Evolutionary conservation across 2,329 filamentous ascomycete genomes (phyloP), one percentile per base, ranked within the genome.

Genomic region (Colletotrichum spaethianum): DNA sequence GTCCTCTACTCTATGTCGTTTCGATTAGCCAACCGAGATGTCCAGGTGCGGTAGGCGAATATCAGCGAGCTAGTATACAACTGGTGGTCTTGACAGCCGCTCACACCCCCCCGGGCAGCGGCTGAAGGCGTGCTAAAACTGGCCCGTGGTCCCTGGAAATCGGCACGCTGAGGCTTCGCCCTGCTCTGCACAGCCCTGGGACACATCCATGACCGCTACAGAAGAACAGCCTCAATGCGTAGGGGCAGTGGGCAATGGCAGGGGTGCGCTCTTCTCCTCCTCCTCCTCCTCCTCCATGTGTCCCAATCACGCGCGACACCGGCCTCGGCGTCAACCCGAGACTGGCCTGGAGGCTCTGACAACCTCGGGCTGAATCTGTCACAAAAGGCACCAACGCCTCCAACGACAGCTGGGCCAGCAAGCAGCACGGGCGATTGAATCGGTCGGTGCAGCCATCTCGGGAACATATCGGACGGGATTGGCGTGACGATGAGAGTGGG

Each of bases 81-180:
- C n/a, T 8, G n/a, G 9, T 48, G n/a, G n/a, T 26, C 20, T 26
- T 48, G 46, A 48, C 20, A 44, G 20, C n/a, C 20, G 44, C 64
- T 53, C 64, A 53, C 16, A 46, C 31, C 46, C 36, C 36, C 33
- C n/a, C n/a, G n/a, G 26, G 23, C 44, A 20, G 38, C 40, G 46
- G 48, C 46, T 48, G 53, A 46, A 63, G 20, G 36, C 38, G 26
- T 33, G 42, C 50, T 46, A 53, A 11, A 53, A 33, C 20, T 63
- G 61, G 52, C 38, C 36, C 55, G 38, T 62, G 63, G 67, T 67
- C 63, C 63, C 63, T 46, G 56, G 57, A 50, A 57, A 42, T 44
- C 40, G 63, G 63, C 36, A 46, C 46, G 36, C 68, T 71, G 56
- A 62, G 62, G 67, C 62, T 71, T 57, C 42, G 63, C 68, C 68